Conservation (phyloP, 2,329 filamentous ascomycete species). For the Fusarium stilboides region DNA sequence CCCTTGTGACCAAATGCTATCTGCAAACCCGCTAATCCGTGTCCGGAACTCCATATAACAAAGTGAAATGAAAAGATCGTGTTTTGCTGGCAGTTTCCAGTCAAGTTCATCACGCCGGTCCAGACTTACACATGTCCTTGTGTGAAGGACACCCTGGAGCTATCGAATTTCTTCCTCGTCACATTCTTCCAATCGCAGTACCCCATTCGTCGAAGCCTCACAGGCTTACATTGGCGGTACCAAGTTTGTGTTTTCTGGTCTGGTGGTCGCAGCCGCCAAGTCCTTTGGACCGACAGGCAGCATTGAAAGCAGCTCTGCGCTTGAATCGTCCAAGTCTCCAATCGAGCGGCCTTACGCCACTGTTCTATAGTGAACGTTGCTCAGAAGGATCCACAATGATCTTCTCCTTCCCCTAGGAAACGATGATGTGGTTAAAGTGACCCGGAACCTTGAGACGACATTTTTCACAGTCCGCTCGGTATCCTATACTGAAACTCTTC, state of each 20-base stretch:
- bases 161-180: background rate
- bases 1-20: constrained; percentile 34
- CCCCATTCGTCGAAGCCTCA: background rate
- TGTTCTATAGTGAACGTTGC: constrained; percentile 46
- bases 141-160: background rate
- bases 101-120: background rate
- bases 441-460: constrained; percentile 81
- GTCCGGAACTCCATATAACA: constrained; percentile 31
- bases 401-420: constrained; percentile 64
- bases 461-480: constrained; percentile 83
- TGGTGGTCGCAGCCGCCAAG: background rate
- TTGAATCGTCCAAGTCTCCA: constrained; percentile 36
- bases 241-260: background rate
- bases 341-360: constrained; percentile 47
- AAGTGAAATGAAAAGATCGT: constrained; percentile 25
- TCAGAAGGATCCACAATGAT: constrained; percentile 48
- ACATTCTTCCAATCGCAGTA: background rate
- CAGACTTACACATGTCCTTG: background rate
- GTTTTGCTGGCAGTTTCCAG: constrained; percentile 16
- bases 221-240: background rate
- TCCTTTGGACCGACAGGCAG: too few relatives aligned
- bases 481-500: constrained; percentile 83
- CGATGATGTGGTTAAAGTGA: constrained; percentile 85
- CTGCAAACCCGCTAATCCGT: constrained; percentile 32
- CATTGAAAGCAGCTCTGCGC: background rate